These are phyloP conservation scores for Monosporozyma unispora DNA, from an alignment of 805 yeast species.

Conservation along the genomic window DNA sequence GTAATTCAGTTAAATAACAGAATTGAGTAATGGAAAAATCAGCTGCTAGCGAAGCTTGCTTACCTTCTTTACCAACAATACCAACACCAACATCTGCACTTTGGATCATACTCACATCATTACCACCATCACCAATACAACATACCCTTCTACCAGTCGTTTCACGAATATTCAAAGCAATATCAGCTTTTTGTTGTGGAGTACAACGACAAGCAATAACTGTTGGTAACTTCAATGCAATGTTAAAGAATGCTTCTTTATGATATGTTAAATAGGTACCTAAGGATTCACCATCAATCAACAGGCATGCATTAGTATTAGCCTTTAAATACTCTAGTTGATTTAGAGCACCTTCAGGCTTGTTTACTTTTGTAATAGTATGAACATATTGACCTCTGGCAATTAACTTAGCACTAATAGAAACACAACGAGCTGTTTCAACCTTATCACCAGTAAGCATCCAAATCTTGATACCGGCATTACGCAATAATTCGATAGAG, in stretches of 20 bases:
- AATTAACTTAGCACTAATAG: slow-evolving; percentile 88
- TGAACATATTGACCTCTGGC: slow-evolving; percentile 92
- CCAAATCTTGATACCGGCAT: slow-evolving; percentile 97
- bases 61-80: slow-evolving; percentile 97
- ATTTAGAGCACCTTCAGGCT: slow-evolving; percentile 57
- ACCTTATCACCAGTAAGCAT: slow-evolving; percentile 99
- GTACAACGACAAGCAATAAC: slow-evolving; percentile 98
- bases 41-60: slow-evolving; percentile 94
- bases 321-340: slow-evolving; percentile 64
- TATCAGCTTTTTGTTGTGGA: slow-evolving; percentile 97
- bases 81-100: slow-evolving; percentile 99
- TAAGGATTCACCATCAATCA: slow-evolving; percentile 91
- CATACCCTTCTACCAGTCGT: slow-evolving; percentile 85
- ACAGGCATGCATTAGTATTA: slow-evolving; percentile 50
- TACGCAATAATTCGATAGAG: slow-evolving; percentile 82
- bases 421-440: slow-evolving; percentile 95
- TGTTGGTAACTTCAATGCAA: slow-evolving; percentile 74
- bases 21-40: slow-evolving; percentile 92
- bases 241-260: slow-evolving; percentile 64
- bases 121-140: slow-evolving; percentile 99
- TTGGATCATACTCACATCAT: slow-evolving; percentile 98
- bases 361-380: slow-evolving; percentile 57
- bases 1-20: slow-evolving; percentile 73
- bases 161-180: slow-evolving; percentile 69
- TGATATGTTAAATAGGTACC: slow-evolving; percentile 55